Evolutionary conservation across 2,329 filamentous ascomycete species (phyloP).

Genomic region (Fusarium mangiferae): DNA sequence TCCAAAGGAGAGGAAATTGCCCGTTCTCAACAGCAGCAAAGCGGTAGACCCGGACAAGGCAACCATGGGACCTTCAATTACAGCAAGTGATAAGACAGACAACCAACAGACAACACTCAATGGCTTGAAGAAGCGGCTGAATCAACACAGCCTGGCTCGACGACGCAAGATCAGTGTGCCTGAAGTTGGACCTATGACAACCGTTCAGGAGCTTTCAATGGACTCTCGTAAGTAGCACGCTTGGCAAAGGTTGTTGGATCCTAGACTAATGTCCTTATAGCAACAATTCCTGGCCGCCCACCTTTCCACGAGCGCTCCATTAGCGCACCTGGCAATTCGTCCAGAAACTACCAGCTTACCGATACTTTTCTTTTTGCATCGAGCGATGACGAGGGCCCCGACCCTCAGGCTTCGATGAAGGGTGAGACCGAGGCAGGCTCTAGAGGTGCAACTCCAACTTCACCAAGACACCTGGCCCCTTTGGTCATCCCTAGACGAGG

Average conservation of each 20-base stretch:
- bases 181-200: constrained; percentile 74
- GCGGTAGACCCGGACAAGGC: constrained; percentile 64
- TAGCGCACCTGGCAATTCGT: constrained; percentile 66
- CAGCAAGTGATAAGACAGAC: constrained; percentile 55
- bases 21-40: constrained; percentile 54
- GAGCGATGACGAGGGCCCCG: constrained; percentile 40
- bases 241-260: neutral
- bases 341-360: constrained; percentile 53
- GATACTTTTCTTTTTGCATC: constrained; percentile 42
- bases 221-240: constrained; percentile 69
- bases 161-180: constrained; percentile 72
- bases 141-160: constrained; percentile 66
- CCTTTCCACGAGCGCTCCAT: constrained; percentile 72
- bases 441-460: constrained; percentile 48
- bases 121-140: constrained; percentile 63
- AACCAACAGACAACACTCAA: constrained; percentile 50
- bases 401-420: constrained; percentile 38
- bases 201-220: constrained; percentile 74
- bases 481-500: constrained; percentile 62
- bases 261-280: constrained; percentile 51
- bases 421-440: constrained; percentile 25
- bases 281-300: constrained; percentile 74
- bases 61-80: constrained; percentile 53
- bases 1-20: constrained; percentile 61
- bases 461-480: constrained; percentile 64